These are phyloP conservation scores for Hypocrella siamensis DNA, from an alignment of 2,329 filamentous ascomycete genomes.

Conservation along the genomic window DNA sequence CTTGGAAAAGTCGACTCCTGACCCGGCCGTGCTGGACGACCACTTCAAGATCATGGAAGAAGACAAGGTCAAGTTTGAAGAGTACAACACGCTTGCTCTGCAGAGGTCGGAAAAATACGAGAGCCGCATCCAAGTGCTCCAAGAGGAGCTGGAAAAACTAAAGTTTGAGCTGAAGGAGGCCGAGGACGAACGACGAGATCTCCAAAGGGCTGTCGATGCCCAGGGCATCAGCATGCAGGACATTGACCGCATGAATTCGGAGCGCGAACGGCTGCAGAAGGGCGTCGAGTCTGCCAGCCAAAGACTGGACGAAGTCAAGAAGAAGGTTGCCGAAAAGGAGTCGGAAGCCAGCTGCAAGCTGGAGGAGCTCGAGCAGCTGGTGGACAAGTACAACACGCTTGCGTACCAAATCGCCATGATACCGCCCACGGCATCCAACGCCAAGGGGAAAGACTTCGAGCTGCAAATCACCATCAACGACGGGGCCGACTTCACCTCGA, in stretches of 20 bases:
- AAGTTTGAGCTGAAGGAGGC: conserved; percentile 59
- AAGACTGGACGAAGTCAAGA: conserved; percentile 74
- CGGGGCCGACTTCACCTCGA: conserved; percentile 58
- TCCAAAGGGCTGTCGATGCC: conserved; percentile 79
- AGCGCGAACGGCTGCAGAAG: conserved; percentile 84
- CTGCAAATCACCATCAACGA: conserved; percentile 70
- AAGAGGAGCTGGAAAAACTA: conserved; percentile 72
- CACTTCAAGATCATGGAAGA: conserved; percentile 89
- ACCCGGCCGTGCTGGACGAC: conserved; percentile 71
- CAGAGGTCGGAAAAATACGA: conserved; percentile 83
- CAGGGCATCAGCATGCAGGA: conserved; percentile 95
- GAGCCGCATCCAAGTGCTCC: conserved; percentile 62
- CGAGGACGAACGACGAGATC: conserved; percentile 62
- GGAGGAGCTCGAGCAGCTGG: conserved; percentile 79
- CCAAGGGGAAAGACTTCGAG: conserved; percentile 74
- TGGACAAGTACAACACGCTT: conserved; percentile 84
- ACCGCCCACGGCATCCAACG: conserved; percentile 68
- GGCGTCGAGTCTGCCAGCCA: conserved; percentile 63
- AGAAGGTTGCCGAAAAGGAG: conserved; percentile 71
- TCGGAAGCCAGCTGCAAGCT: conserved; percentile 71
- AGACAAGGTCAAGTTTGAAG: conserved; percentile 87
- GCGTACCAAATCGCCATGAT: conserved; percentile 91
- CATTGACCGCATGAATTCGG: conserved; percentile 96
- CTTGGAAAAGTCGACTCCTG: conserved; percentile 71
- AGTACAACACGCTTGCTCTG: conserved; percentile 76